These are phyloP conservation scores for Scytalidium lignicola DNA, from an alignment of 2,329 filamentous ascomycete species.

Conservation along the genomic window DNA sequence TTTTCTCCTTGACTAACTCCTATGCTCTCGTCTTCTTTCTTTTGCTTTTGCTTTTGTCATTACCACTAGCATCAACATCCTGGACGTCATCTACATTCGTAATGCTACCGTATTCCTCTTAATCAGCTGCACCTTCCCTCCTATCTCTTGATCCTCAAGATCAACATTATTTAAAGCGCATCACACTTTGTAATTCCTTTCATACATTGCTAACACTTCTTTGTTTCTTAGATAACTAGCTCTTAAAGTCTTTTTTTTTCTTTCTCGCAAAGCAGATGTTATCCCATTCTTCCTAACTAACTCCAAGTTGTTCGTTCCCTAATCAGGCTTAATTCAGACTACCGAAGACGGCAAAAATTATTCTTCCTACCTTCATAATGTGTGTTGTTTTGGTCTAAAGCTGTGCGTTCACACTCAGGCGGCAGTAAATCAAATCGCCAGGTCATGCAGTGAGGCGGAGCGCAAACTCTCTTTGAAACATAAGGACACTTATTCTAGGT, in stretches of 20 bases:
- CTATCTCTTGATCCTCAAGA: conserved; percentile 62
- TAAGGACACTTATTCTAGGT: conserved; percentile 80
- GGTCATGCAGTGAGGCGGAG: conserved; percentile 83
- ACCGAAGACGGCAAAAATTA: conserved; percentile 92
- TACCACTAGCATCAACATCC: conserved; percentile 45
- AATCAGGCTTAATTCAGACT: conserved; percentile 84
- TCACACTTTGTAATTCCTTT: conserved; percentile 84
- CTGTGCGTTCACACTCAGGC: conserved; percentile 89
- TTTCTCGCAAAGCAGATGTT: conserved; percentile 82
- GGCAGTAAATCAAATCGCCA: conserved; percentile 82
- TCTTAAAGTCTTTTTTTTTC: conserved; percentile 82
- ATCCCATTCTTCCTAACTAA: conserved; percentile 94
- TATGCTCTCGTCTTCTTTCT: conserved; percentile 77
- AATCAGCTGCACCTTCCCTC: conserved; percentile 41
- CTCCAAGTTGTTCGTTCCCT: conserved; percentile 70
- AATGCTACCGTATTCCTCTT: conserved; percentile 45
- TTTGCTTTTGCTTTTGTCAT: conserved; percentile 57
- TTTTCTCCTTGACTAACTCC: conserved; percentile 79
- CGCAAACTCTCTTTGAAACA: conserved; percentile 96
- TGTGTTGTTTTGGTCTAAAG: conserved; percentile 74
- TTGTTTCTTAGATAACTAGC: conserved; percentile 76
- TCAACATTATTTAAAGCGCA: conserved; percentile 81
- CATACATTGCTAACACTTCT: conserved; percentile 76
- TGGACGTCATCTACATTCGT: conserved; percentile 41
- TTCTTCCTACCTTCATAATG: conserved; percentile 94